Conservation (phyloP, 2,329 filamentous ascomycete genomes). For the Pseudocercospora pini-densiflorae region DNA sequence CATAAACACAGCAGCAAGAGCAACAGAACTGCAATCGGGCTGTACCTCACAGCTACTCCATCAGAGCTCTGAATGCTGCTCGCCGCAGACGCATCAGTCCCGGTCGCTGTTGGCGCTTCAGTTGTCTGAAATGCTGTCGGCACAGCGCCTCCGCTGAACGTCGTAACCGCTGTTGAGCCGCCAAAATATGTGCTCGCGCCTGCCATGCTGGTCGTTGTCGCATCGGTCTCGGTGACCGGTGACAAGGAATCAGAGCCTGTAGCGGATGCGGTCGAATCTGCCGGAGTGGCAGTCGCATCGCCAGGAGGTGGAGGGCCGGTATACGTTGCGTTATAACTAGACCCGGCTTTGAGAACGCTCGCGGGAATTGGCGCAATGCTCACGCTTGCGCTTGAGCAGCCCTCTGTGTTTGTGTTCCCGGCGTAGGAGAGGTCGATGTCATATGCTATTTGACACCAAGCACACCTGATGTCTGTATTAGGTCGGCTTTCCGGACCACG, state of each 20-base stretch:
- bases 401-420: background rate
- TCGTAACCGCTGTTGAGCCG: background rate
- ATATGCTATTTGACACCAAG: background rate
- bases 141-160: background rate
- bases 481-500: background rate
- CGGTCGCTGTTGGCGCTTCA: background rate
- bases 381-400: background rate
- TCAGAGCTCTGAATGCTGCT: background rate
- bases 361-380: background rate
- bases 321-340: background rate
- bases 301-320: background rate
- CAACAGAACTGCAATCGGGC: background rate
- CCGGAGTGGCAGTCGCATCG: background rate
- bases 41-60: background rate
- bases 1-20: background rate
- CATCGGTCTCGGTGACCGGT: background rate
- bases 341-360: background rate
- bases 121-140: background rate
- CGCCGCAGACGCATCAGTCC: background rate
- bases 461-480: background rate
- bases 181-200: background rate
- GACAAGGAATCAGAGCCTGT: background rate
- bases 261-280: background rate
- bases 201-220: background rate
- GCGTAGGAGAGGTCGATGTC: background rate